Evolutionary conservation across 2,329 filamentous ascomycete species (phyloP).

Genomic region (Sporothrix brasiliensis): DNA sequence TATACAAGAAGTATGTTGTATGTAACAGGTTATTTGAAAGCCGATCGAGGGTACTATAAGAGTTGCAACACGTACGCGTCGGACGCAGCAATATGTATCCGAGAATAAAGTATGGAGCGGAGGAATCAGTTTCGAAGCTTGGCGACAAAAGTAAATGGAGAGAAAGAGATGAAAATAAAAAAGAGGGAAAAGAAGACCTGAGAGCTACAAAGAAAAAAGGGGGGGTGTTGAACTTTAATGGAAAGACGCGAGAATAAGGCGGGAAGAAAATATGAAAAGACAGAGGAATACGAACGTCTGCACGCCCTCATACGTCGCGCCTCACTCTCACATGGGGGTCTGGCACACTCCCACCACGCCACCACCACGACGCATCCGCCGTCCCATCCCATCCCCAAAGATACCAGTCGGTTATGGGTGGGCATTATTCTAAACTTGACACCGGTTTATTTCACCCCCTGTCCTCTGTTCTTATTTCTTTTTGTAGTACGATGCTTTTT

Average conservation of each 20-base stretch:
- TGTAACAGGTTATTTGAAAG: slow-evolving; percentile 8
- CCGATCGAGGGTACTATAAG: neutral
- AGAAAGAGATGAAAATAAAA: neutral
- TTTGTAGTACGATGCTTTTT: neutral
- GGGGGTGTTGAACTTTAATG: slow-evolving; percentile 20
- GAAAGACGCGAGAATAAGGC: neutral
- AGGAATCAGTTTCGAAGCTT: neutral
- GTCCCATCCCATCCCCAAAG: slow-evolving; percentile 13
- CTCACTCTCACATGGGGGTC: neutral
- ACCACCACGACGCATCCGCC: neutral
- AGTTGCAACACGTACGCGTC: slow-evolving; percentile 11
- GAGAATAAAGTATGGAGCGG: neutral
- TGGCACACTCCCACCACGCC: slow-evolving; percentile 18
- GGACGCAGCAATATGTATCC: slow-evolving; percentile 18
- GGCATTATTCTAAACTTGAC: slow-evolving; percentile 28
- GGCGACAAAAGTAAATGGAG: neutral
- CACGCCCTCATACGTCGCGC: neutral
- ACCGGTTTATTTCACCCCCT: neutral
- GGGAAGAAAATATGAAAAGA: neutral
- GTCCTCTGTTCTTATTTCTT: neutral
- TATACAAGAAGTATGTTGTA: neutral
- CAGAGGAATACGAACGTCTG: slow-evolving; percentile 9
- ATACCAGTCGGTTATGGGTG: slow-evolving; percentile 9
- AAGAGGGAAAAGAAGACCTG: neutral
- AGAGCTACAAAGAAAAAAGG: slow-evolving; percentile 12